Conservation (phyloP, 1,139 yeast genomes). For the Saccharomyces pastorianus region DNA sequence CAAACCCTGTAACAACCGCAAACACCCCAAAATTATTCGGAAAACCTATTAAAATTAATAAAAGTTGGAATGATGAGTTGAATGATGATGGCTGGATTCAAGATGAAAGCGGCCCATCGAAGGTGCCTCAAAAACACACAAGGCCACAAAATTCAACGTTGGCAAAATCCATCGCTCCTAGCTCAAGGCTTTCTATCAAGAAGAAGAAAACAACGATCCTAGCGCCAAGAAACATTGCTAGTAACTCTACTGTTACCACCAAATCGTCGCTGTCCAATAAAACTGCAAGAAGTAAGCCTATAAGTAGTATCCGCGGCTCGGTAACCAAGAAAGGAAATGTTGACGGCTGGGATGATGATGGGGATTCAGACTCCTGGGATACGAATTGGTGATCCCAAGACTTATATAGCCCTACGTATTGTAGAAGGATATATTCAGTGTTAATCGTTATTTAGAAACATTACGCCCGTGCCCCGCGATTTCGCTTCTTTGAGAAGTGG, state of each 20-base stretch:
- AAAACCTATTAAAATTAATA: slow-evolving; percentile 11
- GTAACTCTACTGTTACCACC: neutral
- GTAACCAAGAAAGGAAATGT: neutral
- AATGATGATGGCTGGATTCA: slow-evolving; percentile 2
- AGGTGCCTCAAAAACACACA: neutral
- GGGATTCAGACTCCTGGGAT: neutral
- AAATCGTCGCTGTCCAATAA: neutral
- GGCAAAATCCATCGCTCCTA: neutral
- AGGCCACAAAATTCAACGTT: neutral
- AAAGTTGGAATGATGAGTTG: slow-evolving; percentile 19
- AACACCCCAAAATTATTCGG: slow-evolving; percentile 1
- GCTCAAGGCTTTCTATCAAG: neutral
- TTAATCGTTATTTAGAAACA: neutral
- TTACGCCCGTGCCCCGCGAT: neutral
- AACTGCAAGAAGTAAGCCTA: neutral
- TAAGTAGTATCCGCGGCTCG: neutral
- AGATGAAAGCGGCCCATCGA: neutral
- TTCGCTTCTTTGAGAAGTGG: neutral
- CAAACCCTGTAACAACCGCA: slow-evolving; percentile 1
- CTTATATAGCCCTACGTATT: neutral
- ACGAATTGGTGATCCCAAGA: neutral
- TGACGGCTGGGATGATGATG: neutral
- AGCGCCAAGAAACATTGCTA: neutral
- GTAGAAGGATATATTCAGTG: neutral
- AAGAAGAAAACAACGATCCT: neutral